These are phyloP conservation scores for Stereocaulon alpinum DNA, from an alignment of 495 filamentous ascomycete genomes.

Conservation along the genomic window DNA sequence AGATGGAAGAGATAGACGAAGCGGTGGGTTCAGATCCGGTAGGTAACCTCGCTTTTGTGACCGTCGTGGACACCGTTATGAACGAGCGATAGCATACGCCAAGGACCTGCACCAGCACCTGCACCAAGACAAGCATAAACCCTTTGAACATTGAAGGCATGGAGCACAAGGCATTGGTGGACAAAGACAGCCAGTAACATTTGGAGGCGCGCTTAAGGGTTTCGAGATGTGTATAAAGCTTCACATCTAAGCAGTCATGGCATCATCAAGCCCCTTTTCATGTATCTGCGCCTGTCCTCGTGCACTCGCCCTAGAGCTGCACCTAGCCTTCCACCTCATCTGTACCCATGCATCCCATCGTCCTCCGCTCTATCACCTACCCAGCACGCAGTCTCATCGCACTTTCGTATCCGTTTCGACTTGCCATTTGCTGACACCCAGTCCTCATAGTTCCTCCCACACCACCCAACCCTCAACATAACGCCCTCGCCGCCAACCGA, in stretches of 20 bases:
- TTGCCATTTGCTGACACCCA: slow-evolving; percentile 7
- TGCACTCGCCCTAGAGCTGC: background rate
- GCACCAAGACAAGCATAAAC: slow-evolving; percentile 7
- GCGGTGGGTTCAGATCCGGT: slow-evolving; percentile 51
- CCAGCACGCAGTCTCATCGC: too few relatives aligned
- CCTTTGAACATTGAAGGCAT: background rate
- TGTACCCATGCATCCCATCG: too few relatives aligned
- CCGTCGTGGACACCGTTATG: slow-evolving; percentile 49
- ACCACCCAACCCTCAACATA: slow-evolving; percentile 24
- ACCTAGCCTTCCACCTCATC: background rate
- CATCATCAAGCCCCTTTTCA: background rate
- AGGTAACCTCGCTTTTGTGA: slow-evolving; percentile 49
- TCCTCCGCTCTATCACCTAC: background rate
- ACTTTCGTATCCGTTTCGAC: too few relatives aligned
- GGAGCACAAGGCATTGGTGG: background rate
- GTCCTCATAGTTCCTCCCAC: slow-evolving; percentile 24
- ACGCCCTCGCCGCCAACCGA: slow-evolving; percentile 24
- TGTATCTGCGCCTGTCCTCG: background rate
- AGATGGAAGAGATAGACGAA: slow-evolving; percentile 81
- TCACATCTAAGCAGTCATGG: slow-evolving; percentile 5
- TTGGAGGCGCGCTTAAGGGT: background rate
- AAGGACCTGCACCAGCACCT: slow-evolving; percentile 3
- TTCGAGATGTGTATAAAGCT: slow-evolving; percentile 8
- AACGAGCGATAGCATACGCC: slow-evolving; percentile 28
- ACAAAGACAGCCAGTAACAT: background rate